A percentile compares a stretch with the other conserved stretches of the same genome.
These are phyloP conservation scores for Acidomyces sp. DNA, from an alignment of 495 filamentous ascomycete genomes.

Conservation along the genomic window DNA sequence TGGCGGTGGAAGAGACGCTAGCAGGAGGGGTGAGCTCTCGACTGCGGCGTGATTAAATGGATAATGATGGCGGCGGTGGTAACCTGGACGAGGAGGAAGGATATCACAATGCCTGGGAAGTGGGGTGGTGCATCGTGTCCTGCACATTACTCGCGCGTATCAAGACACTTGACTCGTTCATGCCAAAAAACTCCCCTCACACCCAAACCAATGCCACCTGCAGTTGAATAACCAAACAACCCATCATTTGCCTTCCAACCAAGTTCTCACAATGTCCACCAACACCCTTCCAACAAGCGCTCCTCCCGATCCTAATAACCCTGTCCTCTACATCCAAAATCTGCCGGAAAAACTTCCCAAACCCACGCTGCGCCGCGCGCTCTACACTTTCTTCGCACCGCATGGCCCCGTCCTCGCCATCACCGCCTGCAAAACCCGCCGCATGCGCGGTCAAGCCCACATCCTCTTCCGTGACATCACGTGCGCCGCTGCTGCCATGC, in stretches of 20 bases:
- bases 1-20: too few relatives aligned
- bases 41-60: slow-evolving; percentile 61
- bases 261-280: not conserved
- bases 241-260: not conserved
- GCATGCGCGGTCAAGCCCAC: slow-evolving; percentile 93
- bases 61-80: too few relatives aligned
- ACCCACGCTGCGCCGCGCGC: slow-evolving; percentile 60
- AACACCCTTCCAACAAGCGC: slow-evolving; percentile 1
- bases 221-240: too few relatives aligned
- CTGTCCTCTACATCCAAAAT: slow-evolving; percentile 78
- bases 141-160: too few relatives aligned
- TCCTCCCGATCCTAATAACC: slow-evolving; percentile 49
- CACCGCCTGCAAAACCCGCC: slow-evolving; percentile 72
- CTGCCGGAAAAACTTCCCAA: slow-evolving; percentile 78
- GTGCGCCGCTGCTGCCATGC: slow-evolving; percentile 77
- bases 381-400: slow-evolving; percentile 88
- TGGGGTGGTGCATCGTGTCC: too few relatives aligned
- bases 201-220: too few relatives aligned
- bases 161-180: too few relatives aligned
- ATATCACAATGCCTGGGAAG: too few relatives aligned
- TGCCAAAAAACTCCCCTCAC: too few relatives aligned
- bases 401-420: slow-evolving; percentile 90
- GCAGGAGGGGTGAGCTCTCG: slow-evolving; percentile 95
- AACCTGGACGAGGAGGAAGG: too few relatives aligned
- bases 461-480: slow-evolving; percentile 80